Conservation (phyloP, 2,329 filamentous ascomycete genomes). For the Pseudocercospora musae region DNA sequence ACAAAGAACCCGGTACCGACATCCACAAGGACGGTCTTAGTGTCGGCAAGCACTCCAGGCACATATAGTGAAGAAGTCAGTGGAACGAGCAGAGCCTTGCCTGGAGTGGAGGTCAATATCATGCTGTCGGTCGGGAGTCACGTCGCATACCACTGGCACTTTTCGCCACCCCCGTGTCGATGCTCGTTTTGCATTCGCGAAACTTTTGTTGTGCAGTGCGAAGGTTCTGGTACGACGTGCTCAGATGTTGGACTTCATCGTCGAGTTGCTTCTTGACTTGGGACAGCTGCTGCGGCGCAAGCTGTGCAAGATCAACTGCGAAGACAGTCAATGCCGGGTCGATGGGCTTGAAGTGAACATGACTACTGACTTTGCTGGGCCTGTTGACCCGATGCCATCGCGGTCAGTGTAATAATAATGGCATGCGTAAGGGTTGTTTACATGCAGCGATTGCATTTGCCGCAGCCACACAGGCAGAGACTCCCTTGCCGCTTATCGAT, state of each 20-base stretch:
- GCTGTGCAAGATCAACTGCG: conserved; percentile 66
- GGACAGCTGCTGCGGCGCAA: conserved; percentile 80
- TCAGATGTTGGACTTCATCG: conserved; percentile 92
- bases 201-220: conserved; percentile 90
- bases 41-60: conserved; percentile 70
- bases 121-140: not conserved
- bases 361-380: conserved; percentile 30
- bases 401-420: not conserved
- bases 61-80: conserved; percentile 95
- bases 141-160: conserved; percentile 36
- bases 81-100: conserved; percentile 76
- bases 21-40: conserved; percentile 80
- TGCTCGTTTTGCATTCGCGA: conserved; percentile 78
- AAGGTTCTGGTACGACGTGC: conserved; percentile 82
- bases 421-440: not conserved
- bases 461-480: not conserved
- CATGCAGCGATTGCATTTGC: not conserved
- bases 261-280: conserved; percentile 95
- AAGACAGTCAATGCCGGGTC: conserved; percentile 10
- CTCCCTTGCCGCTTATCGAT: not conserved
- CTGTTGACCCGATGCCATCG: conserved; percentile 14
- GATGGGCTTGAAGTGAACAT: not conserved
- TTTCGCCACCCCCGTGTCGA: conserved; percentile 48
- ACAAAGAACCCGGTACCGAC: conserved; percentile 92
- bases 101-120: conserved; percentile 30